Evolutionary conservation across 768 basidiomycete species (phyloP).

Genomic region (Ramaria sp.): DNA sequence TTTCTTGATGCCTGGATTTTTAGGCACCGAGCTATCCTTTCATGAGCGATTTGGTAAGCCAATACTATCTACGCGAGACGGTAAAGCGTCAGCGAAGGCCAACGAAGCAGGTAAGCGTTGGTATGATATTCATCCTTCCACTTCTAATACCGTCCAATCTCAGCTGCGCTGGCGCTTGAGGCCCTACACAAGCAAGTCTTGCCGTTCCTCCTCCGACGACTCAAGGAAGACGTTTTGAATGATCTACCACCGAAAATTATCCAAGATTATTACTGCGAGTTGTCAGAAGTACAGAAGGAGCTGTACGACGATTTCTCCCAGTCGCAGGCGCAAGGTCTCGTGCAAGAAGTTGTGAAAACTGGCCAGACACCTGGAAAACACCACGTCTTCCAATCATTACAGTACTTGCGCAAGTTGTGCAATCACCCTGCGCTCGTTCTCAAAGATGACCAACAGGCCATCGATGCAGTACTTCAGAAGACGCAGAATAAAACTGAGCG

Average conservation of each 20-base stretch:
- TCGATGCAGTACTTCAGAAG: slow-evolving; percentile 44
- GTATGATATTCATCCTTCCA: neutral
- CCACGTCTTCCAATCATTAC: slow-evolving; percentile 94
- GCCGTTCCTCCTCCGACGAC: slow-evolving; percentile 90
- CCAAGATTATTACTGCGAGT: slow-evolving; percentile 97
- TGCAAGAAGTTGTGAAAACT: slow-evolving; percentile 52
- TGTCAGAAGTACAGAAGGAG: slow-evolving; percentile 87
- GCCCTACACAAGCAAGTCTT: slow-evolving; percentile 97
- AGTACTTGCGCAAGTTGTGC: slow-evolving; percentile 94
- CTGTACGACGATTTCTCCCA: slow-evolving; percentile 91
- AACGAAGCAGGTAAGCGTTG: slow-evolving; percentile 75
- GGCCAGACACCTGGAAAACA: slow-evolving; percentile 29
- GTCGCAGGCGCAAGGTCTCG: slow-evolving; percentile 57
- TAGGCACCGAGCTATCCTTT: slow-evolving; percentile 91
- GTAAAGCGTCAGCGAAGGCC: slow-evolving; percentile 73
- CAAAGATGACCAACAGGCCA: slow-evolving; percentile 54
- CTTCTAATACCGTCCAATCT: neutral
- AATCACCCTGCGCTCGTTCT: slow-evolving; percentile 93
- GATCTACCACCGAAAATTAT: slow-evolving; percentile 99
- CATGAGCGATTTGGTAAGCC: slow-evolving; percentile 95
- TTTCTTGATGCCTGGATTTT: slow-evolving; percentile 98
- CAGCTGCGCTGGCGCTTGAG: slow-evolving; percentile 89
- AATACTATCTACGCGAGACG: slow-evolving; percentile 88
- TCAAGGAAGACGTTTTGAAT: slow-evolving; percentile 94
- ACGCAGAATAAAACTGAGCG: slow-evolving; percentile 32